Evolutionary conservation across 2,329 filamentous ascomycete genomes (phyloP).

Genomic region (Fusarium humuli): DNA sequence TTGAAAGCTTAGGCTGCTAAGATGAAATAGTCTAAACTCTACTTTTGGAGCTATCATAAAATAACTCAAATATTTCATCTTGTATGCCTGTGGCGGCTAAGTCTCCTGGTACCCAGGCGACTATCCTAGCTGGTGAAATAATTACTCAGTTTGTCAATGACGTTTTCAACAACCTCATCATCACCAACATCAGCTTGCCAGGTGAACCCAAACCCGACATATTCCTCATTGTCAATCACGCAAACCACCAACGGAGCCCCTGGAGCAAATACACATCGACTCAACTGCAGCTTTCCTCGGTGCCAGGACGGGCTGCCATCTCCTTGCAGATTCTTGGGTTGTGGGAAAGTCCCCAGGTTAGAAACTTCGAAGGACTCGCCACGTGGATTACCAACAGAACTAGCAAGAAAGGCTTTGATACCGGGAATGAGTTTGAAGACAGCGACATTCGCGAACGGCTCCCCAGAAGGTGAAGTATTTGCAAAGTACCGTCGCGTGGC

Average conservation of each 20-base stretch:
- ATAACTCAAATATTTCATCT: background rate
- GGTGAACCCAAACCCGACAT: constrained; percentile 3
- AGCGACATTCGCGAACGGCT: background rate
- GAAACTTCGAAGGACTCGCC: constrained; percentile 16
- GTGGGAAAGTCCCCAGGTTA: background rate
- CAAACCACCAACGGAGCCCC: constrained; percentile 7
- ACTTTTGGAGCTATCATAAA: background rate
- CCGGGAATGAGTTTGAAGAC: constrained; percentile 2
- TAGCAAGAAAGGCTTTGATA: background rate
- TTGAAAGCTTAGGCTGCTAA: too few relatives aligned
- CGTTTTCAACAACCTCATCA: background rate
- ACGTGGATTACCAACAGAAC: background rate
- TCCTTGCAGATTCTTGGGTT: background rate
- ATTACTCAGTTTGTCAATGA: background rate
- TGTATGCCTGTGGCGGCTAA: too few relatives aligned
- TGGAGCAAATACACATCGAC: constrained; percentile 7
- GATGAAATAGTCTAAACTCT: too few relatives aligned
- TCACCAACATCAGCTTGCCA: constrained; percentile 10
- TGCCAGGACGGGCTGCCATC: background rate
- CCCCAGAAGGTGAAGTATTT: background rate
- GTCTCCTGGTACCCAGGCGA: background rate
- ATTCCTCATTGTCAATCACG: background rate
- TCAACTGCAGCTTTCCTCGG: background rate
- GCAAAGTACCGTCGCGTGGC: constrained; percentile 9
- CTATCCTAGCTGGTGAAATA: background rate